phyloP scores from a whole-genome alignment of 345 rosid species.

The Microcos paniculata region DNA sequence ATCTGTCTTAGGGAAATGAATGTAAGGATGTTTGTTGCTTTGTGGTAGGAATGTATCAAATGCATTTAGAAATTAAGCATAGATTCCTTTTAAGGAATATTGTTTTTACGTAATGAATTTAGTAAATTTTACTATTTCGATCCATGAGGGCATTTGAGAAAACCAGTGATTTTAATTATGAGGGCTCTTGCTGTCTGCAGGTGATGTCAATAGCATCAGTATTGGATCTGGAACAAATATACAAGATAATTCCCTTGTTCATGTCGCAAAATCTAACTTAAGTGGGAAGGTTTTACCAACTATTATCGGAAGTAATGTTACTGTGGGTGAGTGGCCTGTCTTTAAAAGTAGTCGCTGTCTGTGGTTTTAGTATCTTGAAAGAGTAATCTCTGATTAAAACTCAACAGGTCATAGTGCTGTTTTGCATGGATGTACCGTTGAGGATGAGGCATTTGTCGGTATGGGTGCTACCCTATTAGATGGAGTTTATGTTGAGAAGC shows the following conservation, averaged over 20 bases:
- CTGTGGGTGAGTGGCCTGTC: constrained; percentile 49
- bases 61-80: not conserved
- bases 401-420: constrained; percentile 80
- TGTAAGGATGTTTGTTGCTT: not conserved
- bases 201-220: constrained; percentile 72
- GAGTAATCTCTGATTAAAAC: constrained; percentile 9
- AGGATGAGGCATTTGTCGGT: constrained; percentile 83
- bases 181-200: constrained; percentile 29
- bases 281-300: constrained; percentile 81
- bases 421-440: constrained; percentile 87
- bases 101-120: too few species aligned
- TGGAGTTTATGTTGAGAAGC: constrained; percentile 84
- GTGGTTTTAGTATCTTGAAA: constrained; percentile 8
- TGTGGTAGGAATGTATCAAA: not conserved
- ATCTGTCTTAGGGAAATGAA: not conserved
- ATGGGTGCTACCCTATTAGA: constrained; percentile 81
- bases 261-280: constrained; percentile 81
- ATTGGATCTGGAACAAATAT: constrained; percentile 80
- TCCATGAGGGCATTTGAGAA: not conserved
- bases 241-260: constrained; percentile 79
- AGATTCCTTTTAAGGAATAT: not conserved
- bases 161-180: not conserved
- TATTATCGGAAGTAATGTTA: constrained; percentile 75
- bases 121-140: not conserved
- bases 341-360: not conserved